A percentile compares a stretch with the other conserved stretches of the same genome.
Conservation (phyloP, 2,329 filamentous ascomycete genomes). For the Venturia nashicola region DNA sequence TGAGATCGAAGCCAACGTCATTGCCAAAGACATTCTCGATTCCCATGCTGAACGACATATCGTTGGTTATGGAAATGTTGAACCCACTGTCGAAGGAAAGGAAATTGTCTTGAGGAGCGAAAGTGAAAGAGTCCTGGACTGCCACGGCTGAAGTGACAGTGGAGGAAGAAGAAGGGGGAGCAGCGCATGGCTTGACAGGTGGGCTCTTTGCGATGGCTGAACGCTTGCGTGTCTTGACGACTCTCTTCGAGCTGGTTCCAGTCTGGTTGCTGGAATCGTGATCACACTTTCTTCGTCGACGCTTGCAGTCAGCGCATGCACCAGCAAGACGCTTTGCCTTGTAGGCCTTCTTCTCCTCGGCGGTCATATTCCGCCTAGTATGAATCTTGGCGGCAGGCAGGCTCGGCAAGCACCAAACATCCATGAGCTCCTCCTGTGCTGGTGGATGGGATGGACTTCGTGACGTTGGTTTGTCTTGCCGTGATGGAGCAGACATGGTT, state of each 20-base stretch:
- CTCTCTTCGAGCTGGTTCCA: background rate
- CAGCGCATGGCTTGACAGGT: background rate
- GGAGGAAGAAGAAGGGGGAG: background rate
- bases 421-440: conserved; percentile 9
- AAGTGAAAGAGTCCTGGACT: background rate
- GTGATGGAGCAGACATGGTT: background rate
- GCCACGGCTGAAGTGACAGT: background rate
- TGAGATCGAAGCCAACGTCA: background rate
- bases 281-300: conserved; percentile 10
- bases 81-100: background rate
- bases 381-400: conserved; percentile 9
- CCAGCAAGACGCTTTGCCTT: conserved; percentile 11
- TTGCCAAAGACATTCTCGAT: background rate
- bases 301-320: conserved; percentile 12
- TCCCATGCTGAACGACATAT: background rate
- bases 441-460: background rate
- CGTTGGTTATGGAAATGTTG: background rate
- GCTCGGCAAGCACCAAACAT: conserved; percentile 10
- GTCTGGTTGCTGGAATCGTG: background rate
- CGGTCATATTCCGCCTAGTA: conserved; percentile 10
- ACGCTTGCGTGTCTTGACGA: background rate
- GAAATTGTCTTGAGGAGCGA: background rate
- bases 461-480: background rate
- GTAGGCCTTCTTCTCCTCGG: conserved; percentile 11
- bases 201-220: background rate